Base-by-base conservation (phyloP, 2,329 filamentous ascomycete species). In the Acarospora socialis region DNA sequence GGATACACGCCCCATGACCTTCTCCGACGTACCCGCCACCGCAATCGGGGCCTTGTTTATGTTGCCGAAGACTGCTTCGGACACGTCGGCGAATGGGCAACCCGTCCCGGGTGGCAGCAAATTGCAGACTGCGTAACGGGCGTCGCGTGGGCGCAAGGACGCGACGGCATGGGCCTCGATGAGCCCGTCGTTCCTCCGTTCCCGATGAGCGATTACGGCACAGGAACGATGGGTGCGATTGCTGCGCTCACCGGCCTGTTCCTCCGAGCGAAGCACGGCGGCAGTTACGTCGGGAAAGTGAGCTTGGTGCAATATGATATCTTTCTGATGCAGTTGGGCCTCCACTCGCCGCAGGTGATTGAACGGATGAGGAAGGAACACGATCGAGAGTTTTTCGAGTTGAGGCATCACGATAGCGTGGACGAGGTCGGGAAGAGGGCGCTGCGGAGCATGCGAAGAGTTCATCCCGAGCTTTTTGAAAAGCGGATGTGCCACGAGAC, bases 31-130 rank as follows among this genome's bases (percentile, higher is more conserved):
- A 68, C 68, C 1, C 55, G 61, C 35, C 52, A 60, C 36, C 62
- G 74, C 12, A 64, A 68, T 3, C 71, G 66, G 45, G 77, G 76
- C 2, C 67, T 76, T 20, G 63, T 81, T 5, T 78, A 79, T 44
- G 72, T 80, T 5, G 66, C 69, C 20, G 77, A 82, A 50, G 74
- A 81, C 48, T 81, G 77, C 48, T 81, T 81, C 43, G 77, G 77
- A 1, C 72, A 68, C 20, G 56, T 65, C 18, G 69, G 66, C 4
- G 70, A 75, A 36, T 81, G 75, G 76, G 64, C 68, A 1, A 53
- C 56, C 5, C 61, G 76, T 3, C 68, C 73, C 4, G 77, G 77
- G 5, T 81, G 77, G 77, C 77, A 79, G 46, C 74, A 78, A 43
- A 79, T 79, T 42, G 74, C 74, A 10, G 77, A 81, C 47, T 76